Evolutionary conservation across 2,329 filamentous ascomycete species (phyloP).

Genomic region (Drechmeria coniospora): DNA sequence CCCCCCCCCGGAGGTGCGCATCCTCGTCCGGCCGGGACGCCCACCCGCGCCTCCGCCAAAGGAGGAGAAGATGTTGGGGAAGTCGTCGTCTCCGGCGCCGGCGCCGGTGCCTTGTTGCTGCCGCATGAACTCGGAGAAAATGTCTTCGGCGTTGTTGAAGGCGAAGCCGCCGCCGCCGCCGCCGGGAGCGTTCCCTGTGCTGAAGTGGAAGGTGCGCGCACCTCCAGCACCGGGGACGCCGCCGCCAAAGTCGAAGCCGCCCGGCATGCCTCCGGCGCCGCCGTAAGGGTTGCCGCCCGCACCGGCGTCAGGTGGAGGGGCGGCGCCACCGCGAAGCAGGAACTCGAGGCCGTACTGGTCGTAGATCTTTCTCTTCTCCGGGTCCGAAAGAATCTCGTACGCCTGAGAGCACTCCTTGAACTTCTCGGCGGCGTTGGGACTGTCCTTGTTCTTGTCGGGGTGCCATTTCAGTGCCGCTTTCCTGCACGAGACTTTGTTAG

Average conservation of each 20-base stretch:
- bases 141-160: constrained; percentile 70
- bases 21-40: constrained; percentile 23
- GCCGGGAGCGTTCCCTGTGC: constrained; percentile 35
- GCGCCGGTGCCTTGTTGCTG: constrained; percentile 24
- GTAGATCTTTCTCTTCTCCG: constrained; percentile 90
- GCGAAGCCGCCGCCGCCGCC: constrained; percentile 49
- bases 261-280: constrained; percentile 39
- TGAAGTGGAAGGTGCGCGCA: constrained; percentile 49
- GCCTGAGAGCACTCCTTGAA: constrained; percentile 98
- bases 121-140: constrained; percentile 75
- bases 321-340: constrained; percentile 62
- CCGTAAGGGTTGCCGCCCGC: constrained; percentile 45
- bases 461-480: constrained; percentile 87
- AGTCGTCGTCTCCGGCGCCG: constrained; percentile 28
- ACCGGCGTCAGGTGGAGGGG: constrained; percentile 45
- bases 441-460: constrained; percentile 96
- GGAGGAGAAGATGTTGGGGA: constrained; percentile 39
- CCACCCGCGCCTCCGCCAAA: constrained; percentile 24
- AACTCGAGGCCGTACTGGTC: constrained; percentile 92
- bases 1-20: constrained; percentile 21
- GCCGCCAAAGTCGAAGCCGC: constrained; percentile 40
- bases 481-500: constrained; percentile 31
- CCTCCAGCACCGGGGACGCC: constrained; percentile 30
- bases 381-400: constrained; percentile 94
- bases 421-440: constrained; percentile 70